A percentile compares a stretch with the other conserved stretches of the same genome.
phyloP scores from a whole-genome alignment of 1,139 yeast species.

The Meyerozyma athensensis region DNA sequence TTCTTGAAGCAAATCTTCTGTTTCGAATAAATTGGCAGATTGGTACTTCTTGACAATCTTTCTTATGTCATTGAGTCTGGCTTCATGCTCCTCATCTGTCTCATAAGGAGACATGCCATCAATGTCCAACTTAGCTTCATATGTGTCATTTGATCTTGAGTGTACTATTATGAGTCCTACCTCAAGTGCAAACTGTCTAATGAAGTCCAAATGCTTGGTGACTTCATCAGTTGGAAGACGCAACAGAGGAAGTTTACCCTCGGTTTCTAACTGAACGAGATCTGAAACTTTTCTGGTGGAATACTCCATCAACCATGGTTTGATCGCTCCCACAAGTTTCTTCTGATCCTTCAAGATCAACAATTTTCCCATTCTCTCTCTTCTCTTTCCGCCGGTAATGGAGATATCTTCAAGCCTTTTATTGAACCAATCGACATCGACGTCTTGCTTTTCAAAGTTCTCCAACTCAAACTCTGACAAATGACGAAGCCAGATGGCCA shows the following conservation, averaged over 20 bases:
- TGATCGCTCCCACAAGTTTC: conserved; percentile 53
- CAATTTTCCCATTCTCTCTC: conserved; percentile 62
- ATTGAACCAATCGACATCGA: conserved; percentile 90
- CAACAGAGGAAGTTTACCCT: conserved; percentile 44
- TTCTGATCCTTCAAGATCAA: conserved; percentile 70
- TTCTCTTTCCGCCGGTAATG: conserved; percentile 62
- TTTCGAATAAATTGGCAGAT: conserved; percentile 61
- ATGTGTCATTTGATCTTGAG: conserved; percentile 49
- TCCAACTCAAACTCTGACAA: conserved; percentile 73
- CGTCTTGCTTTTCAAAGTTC: conserved; percentile 72
- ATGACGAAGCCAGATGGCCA: conserved; percentile 68
- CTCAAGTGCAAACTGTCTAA: conserved; percentile 60
- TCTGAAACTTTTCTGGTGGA: conserved; percentile 23
- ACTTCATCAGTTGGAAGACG: conserved; percentile 46
- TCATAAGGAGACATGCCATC: conserved; percentile 70
- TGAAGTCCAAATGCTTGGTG: conserved; percentile 49
- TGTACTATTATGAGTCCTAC: conserved; percentile 64
- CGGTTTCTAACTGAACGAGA: conserved; percentile 34
- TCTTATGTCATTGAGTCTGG: conserved; percentile 40
- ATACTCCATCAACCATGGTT: conserved; percentile 63
- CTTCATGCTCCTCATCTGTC: conserved; percentile 56
- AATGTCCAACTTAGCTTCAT: conserved; percentile 58
- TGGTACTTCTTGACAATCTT: conserved; percentile 61
- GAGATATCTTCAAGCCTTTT: conserved; percentile 78
- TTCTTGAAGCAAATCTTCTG: conserved; percentile 57